Base-by-base conservation (phyloP, 2,329 filamentous ascomycete species). In the Reticulascus tulasneorum region DNA sequence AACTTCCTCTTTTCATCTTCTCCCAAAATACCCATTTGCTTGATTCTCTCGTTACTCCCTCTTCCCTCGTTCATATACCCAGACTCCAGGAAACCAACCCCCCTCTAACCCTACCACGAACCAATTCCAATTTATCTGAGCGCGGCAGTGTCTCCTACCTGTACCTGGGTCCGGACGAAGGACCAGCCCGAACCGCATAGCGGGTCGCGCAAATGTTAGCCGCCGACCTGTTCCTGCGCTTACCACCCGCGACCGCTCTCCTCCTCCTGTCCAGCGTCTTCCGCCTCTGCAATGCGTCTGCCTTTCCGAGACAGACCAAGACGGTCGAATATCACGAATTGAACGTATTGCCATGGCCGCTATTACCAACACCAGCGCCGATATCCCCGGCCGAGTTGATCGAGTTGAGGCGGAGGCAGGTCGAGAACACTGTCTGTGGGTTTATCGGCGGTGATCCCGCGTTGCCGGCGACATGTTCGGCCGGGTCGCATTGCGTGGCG, bases 401-500 rank as follows among this genome's bases (percentile, higher is more conserved):
- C n/a, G n/a, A n/a, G n/a, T n/a, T 68, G 6, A 49, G 52, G 17
- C 63, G 62, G 29, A 64, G 67, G 24, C 63, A 71, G 40, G 50
- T 54, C 18, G 29, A 35, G 9, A 75, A 76, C 54, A 79, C 75
- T 12, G 52, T 80, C 37, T 79, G 76, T 47, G 76, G 76, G 26
- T 80, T 69, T 54, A 64, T 80, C 48, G 69, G 67, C 42, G 75
- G 73, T 16, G 54, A 77, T 44, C 53, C 66, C 1, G 55, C 57
- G 17, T 55, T 77, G 20, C 72, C 75, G 4, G 76, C 75, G 24
- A 79, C 75, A 23, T 80, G 76, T 50, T 67, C 64, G 19, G 63
- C 67, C 0, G 76, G 75, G 22, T 78, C 74, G 23, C 73, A 79
- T 52, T 80, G 76, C 50, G 76, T 74, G 17, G 57, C 74, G 27